A percentile compares a stretch with the other conserved stretches of the same genome.
These are phyloP conservation scores for Phytophthora nicotianae DNA, from an alignment of 352 stramenopile species.

Conservation along the genomic window DNA sequence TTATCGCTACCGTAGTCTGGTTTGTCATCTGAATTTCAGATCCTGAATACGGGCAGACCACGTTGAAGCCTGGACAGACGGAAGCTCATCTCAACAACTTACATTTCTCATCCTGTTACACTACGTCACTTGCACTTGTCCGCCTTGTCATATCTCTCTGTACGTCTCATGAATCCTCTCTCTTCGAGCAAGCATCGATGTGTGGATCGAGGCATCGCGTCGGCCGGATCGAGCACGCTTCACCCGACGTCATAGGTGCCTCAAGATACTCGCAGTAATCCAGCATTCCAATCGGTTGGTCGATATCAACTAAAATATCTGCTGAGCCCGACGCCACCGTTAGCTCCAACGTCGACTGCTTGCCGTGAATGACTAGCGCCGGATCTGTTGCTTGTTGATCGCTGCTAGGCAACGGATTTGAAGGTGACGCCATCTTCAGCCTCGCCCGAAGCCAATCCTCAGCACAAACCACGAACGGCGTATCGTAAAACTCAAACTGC, in stretches of 20 bases:
- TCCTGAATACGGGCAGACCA: not conserved
- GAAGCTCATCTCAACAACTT: not conserved
- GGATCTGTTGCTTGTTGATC: constrained; percentile 1
- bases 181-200: constrained; percentile 23
- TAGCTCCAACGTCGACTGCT: constrained; percentile 24
- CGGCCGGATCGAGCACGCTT: constrained; percentile 14
- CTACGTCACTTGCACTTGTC: constrained; percentile 19
- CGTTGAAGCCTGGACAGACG: not conserved
- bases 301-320: not conserved
- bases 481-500: constrained; percentile 41
- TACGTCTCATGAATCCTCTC: constrained; percentile 3
- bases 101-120: not conserved
- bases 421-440: not conserved
- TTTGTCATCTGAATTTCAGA: not conserved
- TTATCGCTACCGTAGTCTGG: too few species aligned
- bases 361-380: constrained; percentile 37
- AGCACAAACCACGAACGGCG: constrained; percentile 39
- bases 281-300: constrained; percentile 11
- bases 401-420: not conserved
- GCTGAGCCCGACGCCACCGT: constrained; percentile 15
- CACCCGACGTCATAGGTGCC: constrained; percentile 39
- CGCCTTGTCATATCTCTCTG: constrained; percentile 13
- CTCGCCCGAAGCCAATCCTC: constrained; percentile 39
- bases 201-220: constrained; percentile 17
- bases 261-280: constrained; percentile 43